Evolutionary conservation across 2,329 filamentous ascomycete genomes (phyloP).

Genomic region (Hymenoscyphus albidus): DNA sequence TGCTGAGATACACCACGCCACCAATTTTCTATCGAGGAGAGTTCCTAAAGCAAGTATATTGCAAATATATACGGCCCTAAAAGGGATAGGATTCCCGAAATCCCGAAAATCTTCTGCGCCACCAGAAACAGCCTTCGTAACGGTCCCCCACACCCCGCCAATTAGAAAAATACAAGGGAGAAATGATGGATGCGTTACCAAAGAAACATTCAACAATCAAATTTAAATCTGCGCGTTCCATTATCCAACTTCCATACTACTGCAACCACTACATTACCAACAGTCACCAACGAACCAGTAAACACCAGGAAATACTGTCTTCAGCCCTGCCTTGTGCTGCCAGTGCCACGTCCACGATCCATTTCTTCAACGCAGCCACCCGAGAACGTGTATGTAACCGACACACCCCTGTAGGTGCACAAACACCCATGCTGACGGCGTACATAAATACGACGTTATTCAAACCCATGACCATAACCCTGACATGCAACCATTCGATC

Average conservation of each 20-base stretch:
- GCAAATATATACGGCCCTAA: background rate
- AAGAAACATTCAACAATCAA: background rate
- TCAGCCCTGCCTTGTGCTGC: background rate
- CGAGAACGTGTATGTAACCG: background rate
- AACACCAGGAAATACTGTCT: background rate
- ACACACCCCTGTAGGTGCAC: background rate
- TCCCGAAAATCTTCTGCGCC: background rate
- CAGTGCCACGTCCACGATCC: background rate
- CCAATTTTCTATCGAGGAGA: background rate
- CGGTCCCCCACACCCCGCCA: background rate
- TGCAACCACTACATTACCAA: background rate
- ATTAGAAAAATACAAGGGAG: background rate
- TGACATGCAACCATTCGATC: background rate
- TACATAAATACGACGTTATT: background rate
- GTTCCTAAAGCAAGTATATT: background rate
- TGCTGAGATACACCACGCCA: background rate
- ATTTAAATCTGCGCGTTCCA: background rate
- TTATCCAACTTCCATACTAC: background rate
- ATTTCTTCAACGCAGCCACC: background rate
- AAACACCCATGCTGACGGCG: background rate
- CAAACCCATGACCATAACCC: background rate
- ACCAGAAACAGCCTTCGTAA: background rate
- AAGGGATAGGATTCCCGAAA: background rate
- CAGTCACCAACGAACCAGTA: background rate
- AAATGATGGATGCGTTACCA: background rate